phyloP scores from a whole-genome alignment of 768 basidiomycete genomes.

The Auriscalpium vulgare region DNA sequence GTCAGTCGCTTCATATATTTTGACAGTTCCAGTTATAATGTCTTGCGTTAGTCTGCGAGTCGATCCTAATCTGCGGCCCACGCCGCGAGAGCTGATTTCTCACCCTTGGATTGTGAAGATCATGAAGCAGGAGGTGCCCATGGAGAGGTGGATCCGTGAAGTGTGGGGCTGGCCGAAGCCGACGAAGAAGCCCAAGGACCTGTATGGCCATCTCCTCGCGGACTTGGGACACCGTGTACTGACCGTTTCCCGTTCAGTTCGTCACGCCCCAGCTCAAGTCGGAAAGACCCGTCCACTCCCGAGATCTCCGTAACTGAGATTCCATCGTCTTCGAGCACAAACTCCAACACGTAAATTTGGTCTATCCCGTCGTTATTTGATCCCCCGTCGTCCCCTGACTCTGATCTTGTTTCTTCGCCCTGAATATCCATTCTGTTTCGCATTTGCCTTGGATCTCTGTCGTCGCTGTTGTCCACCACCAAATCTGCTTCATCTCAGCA shows the following conservation, averaged over 20 bases:
- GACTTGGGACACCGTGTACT: constrained; percentile 3
- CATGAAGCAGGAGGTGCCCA: constrained; percentile 79
- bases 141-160: constrained; percentile 82
- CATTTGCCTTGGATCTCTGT: neutral
- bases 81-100: constrained; percentile 71
- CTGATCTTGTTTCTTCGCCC: too few species aligned
- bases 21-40: neutral
- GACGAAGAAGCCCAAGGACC: constrained; percentile 20
- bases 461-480: neutral
- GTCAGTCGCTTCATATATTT: constrained; percentile 37
- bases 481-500: neutral
- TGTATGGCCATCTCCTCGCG: constrained; percentile 16
- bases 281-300: constrained; percentile 14
- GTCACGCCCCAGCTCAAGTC: constrained; percentile 26
- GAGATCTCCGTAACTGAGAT: neutral
- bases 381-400: too few species aligned
- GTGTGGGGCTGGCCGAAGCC: constrained; percentile 74
- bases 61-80: constrained; percentile 60
- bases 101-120: constrained; percentile 78
- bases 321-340: neutral
- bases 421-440: neutral
- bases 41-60: constrained; percentile 51
- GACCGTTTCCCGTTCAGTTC: constrained; percentile 6
- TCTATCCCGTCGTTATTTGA: too few species aligned
- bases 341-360: neutral